Base-by-base conservation (phyloP, 116 monocot genomes). In the Dioscorea cayenensis region DNA sequence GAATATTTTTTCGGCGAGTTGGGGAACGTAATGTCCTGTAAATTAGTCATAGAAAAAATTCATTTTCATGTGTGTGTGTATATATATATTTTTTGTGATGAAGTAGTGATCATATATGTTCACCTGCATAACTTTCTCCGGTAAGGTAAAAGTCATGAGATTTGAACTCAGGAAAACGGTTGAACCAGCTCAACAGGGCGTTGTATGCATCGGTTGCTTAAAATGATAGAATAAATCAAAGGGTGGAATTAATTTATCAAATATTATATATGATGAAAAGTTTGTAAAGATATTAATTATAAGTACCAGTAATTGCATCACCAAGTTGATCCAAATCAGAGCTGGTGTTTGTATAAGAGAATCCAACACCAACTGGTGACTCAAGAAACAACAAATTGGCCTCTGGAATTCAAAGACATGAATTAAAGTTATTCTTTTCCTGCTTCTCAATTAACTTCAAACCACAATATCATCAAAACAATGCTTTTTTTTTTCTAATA, bases 11-110 rank as follows among this genome's bases (percentile, higher is more conserved):
- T 86, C 84, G 2, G 84, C 67, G 19, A 90, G 79, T 86, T 90
- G 86, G 14, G 90, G 90, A 73, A 84, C 86, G 71, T 84, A 90
- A 75, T 90, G 90, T 17, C 90, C 90, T 90, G 32, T 9, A 36
- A 36, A 27, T 27, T 25, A 7, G 48, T 49, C 51, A 58, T 19
- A 22, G 55, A 14, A 62, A 23, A 23, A 0, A 23, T 59, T 4
- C 17, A 21, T 16, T 16, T 59, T 59, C 17, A 59, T 59, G 17
- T 59, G 0, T 19, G 59, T 59, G 17, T 59, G 14, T 17, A 59
- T 59, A 6, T 16, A 59, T 5, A 16, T 59, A n/a, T 16, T 9
- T 59, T 16, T 59, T 59, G 23, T 5, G 12, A 5, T 20, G 7
- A 62, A 5, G 7, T 23, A 8, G 12, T 22, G 62, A 23, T 23